Evolutionary conservation across 2,329 filamentous ascomycete species (phyloP), one percentile per base, ranked within the genome.

Genomic region (Huntiella moniliformis): DNA sequence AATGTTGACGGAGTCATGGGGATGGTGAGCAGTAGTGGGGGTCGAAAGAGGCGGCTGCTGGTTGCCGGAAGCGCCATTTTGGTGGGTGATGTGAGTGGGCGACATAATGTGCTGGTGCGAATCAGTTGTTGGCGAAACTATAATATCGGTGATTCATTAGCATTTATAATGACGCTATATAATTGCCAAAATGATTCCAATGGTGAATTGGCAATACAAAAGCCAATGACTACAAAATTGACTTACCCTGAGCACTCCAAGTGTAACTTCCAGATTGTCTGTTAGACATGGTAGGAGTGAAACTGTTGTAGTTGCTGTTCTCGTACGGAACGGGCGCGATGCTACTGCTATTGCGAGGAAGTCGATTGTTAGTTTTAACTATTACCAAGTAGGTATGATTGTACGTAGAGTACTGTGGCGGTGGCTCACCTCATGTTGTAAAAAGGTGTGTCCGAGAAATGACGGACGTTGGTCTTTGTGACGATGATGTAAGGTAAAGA

Each of bases 1-100:
- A 41, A 71, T 58, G 49, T 63, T 59, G 47, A 72, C 71, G 17
- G 70, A 46, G 12, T 43, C 33, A 11, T 41, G 18, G 15, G 43
- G 40, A 42, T 43, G 39, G 17, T 42, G 37, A 43, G 51, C 16
- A 51, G 51, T 31, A 53, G 46, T 38, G 34, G 28, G 49, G 7
- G 36, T 38, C 4, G 22, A 28, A 28, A 28, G 22, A n/a, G 44
- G 44, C 4, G 35, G 28, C 16, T 46, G 45, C 17, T 18, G 34
- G 10, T 40, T 37, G 33, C 16, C 18, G 16, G 35, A 6, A 22
- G 28, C 16, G 37, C 35, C 37, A 13, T 32, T 28, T 38, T 36
- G 31, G 10, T 43, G 43, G 11, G 38, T 22, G 34, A 49, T 49
- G 35, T 43, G 34, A 35, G 45, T 43, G 32, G 36, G 44, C 12